Conservation (phyloP, 1,284 basidiomycete species). For the Malassezia vespertilionis region DNA sequence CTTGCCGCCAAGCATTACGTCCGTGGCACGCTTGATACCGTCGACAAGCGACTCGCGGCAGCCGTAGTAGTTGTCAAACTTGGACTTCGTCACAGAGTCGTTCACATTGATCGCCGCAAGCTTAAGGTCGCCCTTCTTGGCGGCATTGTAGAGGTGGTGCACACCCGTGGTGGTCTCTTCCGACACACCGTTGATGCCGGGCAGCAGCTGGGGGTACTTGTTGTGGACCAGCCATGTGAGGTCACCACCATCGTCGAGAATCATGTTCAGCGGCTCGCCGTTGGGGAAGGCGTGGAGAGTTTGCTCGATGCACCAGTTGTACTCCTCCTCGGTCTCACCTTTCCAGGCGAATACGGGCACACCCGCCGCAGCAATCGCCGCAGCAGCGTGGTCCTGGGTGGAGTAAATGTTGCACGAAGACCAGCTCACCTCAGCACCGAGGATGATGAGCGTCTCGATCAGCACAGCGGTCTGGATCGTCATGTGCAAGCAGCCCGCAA, state of each 20-base stretch:
- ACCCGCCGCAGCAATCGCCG: constrained; percentile 93
- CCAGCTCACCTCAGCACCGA: constrained; percentile 97
- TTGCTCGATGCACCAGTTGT: constrained; percentile 88
- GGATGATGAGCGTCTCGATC: constrained; percentile 58
- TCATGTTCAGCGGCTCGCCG: constrained; percentile 89
- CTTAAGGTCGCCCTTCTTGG: constrained; percentile 90
- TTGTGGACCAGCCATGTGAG: constrained; percentile 89
- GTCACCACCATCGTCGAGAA: constrained; percentile 98
- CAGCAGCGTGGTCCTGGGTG: constrained; percentile 92
- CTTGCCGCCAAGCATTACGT: constrained; percentile 99
- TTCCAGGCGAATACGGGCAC: constrained; percentile 99
- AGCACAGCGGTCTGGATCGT: constrained; percentile 69
- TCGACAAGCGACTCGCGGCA: constrained; percentile 99
- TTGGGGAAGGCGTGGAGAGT: constrained; percentile 67
- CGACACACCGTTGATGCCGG: constrained; percentile 65
- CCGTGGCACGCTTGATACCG: constrained; percentile 98
- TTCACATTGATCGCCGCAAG: constrained; percentile 95
- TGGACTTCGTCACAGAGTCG: constrained; percentile 97
- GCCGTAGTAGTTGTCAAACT: constrained; percentile 61
- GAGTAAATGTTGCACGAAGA: constrained; percentile 99
- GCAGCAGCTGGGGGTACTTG: constrained; percentile 53
- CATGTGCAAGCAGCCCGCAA: constrained; percentile 66
- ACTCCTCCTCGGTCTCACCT: constrained; percentile 99
- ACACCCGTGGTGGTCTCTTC: constrained; percentile 99
- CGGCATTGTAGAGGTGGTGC: constrained; percentile 95